A percentile compares a stretch with the other conserved stretches of the same genome.
Evolutionary conservation across 2,329 filamentous ascomycete genomes (phyloP).

Genomic region (Orbilia brochopaga): DNA sequence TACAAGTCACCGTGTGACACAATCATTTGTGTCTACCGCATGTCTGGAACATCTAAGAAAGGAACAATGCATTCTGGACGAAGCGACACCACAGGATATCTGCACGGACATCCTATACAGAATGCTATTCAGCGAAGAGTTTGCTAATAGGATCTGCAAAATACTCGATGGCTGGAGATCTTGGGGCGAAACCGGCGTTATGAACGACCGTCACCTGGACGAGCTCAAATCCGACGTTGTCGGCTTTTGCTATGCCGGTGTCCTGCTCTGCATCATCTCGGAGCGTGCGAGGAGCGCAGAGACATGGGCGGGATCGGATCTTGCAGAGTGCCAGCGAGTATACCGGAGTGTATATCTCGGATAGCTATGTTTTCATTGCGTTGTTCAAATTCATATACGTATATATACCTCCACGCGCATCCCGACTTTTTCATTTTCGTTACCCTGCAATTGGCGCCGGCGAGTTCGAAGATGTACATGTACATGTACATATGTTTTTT

Average conservation of each 20-base stretch:
- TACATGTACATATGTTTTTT: background rate
- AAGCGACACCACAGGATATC: conserved; percentile 59
- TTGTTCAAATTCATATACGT: background rate
- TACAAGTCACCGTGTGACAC: conserved; percentile 57
- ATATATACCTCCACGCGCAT: background rate
- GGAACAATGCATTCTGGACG: conserved; percentile 63
- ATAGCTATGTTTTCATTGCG: conserved; percentile 7
- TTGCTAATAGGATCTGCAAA: conserved; percentile 59
- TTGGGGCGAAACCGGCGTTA: conserved; percentile 66
- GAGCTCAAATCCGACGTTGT: conserved; percentile 33
- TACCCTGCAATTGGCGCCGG: background rate
- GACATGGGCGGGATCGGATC: conserved; percentile 47
- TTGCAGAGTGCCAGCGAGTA: conserved; percentile 43
- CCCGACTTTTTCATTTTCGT: background rate
- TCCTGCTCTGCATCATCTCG: conserved; percentile 30
- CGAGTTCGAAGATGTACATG: background rate
- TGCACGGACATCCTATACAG: conserved; percentile 63
- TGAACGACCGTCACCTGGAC: conserved; percentile 56
- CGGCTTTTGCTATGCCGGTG: conserved; percentile 39
- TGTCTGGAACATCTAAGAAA: conserved; percentile 59
- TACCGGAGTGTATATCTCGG: conserved; percentile 43
- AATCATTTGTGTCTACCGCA: conserved; percentile 62
- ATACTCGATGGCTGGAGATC: conserved; percentile 64
- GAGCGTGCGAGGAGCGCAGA: conserved; percentile 39
- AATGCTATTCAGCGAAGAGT: conserved; percentile 63